Conservation (phyloP, 208 protist species). For the Trypanosoma lewisi region DNA sequence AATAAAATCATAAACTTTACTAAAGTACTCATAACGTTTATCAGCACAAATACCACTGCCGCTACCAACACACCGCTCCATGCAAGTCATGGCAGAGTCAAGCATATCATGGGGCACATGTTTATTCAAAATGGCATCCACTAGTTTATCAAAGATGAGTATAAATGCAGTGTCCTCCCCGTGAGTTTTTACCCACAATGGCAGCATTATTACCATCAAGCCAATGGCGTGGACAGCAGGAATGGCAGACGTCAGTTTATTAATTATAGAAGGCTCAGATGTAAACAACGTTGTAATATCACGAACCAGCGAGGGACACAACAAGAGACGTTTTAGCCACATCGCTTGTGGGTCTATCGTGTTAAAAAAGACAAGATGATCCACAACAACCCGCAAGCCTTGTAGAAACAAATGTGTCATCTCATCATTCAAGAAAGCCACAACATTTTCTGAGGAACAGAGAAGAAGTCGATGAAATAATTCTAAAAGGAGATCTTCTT, state of each 20-base stretch:
- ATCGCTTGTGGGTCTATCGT: conserved; percentile 34
- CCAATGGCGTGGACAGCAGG: conserved; percentile 9
- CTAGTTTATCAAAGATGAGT: conserved; percentile 9
- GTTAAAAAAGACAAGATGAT: conserved; percentile 24
- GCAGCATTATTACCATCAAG: conserved; percentile 26
- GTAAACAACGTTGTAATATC: conserved; percentile 19
- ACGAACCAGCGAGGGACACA: conserved; percentile 31
- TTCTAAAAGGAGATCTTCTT: conserved; percentile 10
- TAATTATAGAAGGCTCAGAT: conserved; percentile 5
- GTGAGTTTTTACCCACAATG: conserved; percentile 16
- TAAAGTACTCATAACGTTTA: conserved; percentile 11
- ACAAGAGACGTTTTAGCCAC: conserved; percentile 42
- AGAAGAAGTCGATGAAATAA: conserved; percentile 21
- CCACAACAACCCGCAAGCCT: conserved; percentile 24
- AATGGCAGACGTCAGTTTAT: conserved; percentile 1
- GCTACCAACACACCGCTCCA: conserved; percentile 17
- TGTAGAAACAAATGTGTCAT: conserved; percentile 7
- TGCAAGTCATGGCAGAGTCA: conserved; percentile 14
- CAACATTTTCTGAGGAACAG: conserved; percentile 1
- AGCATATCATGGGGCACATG: conserved; percentile 1
- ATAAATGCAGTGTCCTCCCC: neutral
- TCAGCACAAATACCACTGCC: conserved; percentile 1
- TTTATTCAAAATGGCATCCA: conserved; percentile 8
- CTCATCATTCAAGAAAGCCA: conserved; percentile 18
- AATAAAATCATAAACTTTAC: neutral